Evolutionary conservation across 768 basidiomycete genomes (phyloP), one percentile per base, ranked within the genome.

Genomic region (Auricularia sp.): DNA sequence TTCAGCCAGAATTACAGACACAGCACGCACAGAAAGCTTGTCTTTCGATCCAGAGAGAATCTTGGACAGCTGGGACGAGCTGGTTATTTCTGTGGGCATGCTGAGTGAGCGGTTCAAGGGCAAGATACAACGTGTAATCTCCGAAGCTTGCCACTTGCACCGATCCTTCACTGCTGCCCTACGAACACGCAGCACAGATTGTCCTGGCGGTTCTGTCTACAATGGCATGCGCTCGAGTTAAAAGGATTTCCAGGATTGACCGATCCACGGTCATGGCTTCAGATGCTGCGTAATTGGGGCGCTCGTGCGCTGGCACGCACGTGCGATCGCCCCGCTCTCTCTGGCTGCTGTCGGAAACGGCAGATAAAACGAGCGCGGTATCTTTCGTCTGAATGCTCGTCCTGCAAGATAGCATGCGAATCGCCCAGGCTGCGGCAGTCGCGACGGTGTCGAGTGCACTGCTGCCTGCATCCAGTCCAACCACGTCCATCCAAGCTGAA

Each of bases 21-120:
- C 11, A 0, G 37, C 24, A 65, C 79, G 71, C 64, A 90, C 90
- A 29, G 88, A 82, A 35, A 91, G 72, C 71, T 89, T 90, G 63
- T 82, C 80, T 14, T 42, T 42, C 39, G 39, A 14, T 65, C 54
- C 54, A 11, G 54, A 54, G 54, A 54, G 18, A 29, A 54, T 54
- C 29, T 54, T 54, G 54, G 54, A 54, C n/a, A 54, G 54, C 54
- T 54, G 54, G 29, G 11, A 10, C 7, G 54, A 54, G 54, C 54
- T 54, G n/a, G 54, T n/a, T n/a, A 54, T 54, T n/a, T 54, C 54
- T n/a, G 54, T 54, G n/a, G 24, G 56, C 56, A 34, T 59, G 21
- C 47, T 51, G 47, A 51, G 47, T 51, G 21, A 51, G 47, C 47
- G 47, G 18, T 51, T 21, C 14, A 18, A 18, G 47, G 47, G 47